Percentiles rank a stretch among this genome's conserved stretches.
phyloP scores from a whole-genome alignment of 2,329 filamentous ascomycete species.

The Gremmenia infestans region DNA sequence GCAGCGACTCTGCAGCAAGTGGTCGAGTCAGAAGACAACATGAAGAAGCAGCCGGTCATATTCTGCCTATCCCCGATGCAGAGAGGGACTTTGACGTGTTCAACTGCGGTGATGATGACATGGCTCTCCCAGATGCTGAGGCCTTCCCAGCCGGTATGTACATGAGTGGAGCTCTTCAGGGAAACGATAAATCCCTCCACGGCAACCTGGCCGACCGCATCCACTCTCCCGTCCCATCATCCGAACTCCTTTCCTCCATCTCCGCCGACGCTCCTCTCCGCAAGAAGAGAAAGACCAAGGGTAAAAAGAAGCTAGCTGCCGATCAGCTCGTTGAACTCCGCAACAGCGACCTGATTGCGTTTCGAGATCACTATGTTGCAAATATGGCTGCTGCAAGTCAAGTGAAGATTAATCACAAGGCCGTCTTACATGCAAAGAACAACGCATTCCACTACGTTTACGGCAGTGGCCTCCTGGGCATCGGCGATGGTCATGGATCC shows the following conservation, averaged over 20 bases:
- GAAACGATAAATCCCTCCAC: slow-evolving; percentile 19
- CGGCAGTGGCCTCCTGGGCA: slow-evolving; percentile 49
- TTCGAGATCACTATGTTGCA: slow-evolving; percentile 52
- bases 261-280: slow-evolving; percentile 36
- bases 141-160: slow-evolving; percentile 21
- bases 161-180: slow-evolving; percentile 22
- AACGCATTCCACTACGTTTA: slow-evolving; percentile 59
- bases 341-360: slow-evolving; percentile 51
- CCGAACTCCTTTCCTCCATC: slow-evolving; percentile 32
- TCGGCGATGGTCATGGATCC: slow-evolving; percentile 43
- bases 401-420: slow-evolving; percentile 39
- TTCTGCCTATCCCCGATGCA: slow-evolving; percentile 21
- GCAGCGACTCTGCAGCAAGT: slow-evolving; percentile 35
- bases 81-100: slow-evolving; percentile 28
- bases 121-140: slow-evolving; percentile 28
- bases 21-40: slow-evolving; percentile 38
- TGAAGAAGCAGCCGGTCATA: slow-evolving; percentile 33
- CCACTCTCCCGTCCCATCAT: slow-evolving; percentile 12
- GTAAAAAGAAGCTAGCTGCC: slow-evolving; percentile 37
- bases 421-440: slow-evolving; percentile 48
- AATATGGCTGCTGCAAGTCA: slow-evolving; percentile 52
- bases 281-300: slow-evolving; percentile 30
- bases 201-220: slow-evolving; percentile 19
- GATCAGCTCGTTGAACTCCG: slow-evolving; percentile 49
- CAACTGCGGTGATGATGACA: slow-evolving; percentile 29